Base-by-base conservation (phyloP, 805 yeast species). In the Nakazawaea sp. region DNA sequence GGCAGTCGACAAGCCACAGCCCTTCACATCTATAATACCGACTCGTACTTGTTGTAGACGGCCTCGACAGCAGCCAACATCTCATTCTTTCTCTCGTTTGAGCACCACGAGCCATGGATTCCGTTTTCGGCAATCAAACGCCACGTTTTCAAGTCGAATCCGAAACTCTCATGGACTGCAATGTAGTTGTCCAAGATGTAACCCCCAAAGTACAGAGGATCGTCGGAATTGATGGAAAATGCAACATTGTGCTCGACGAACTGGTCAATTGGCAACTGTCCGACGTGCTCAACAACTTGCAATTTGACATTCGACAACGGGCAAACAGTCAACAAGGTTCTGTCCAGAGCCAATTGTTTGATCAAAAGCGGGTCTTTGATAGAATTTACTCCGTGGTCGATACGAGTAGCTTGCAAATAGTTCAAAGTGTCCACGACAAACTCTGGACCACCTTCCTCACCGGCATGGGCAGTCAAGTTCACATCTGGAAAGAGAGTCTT, bases 171-270 rank as follows among this genome's bases (percentile, higher is more conserved):
- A 44, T 82, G 83, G 20, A 82, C 84, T 26, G 70, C 72, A 21
- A 71, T 52, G 56, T 83, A 84, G 58, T 83, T 84, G 52, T 84
- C 90, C 45, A 84, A 61, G 45, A 83, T 75, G 58, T 82, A 83
- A n/a, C 87, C 90, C 33, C 90, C 90, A 52, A 84, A 84, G 55
- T 84, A 84, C 3, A 92, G 84, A 27, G 88, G 88, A 52, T 80
- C 88, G 52, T 80, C 87, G 3, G 84, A 76, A 57, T 85, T 85
- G 54, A 84, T 65, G 30, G 87, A 78, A 56, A 85, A 80, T 19
- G 86, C 80, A 17, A 83, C 81, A 43, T 71, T 66, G 21, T 65
- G 62, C 7, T 79, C 83, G 34, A 85, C 56, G 46, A 81, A 73
- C 47, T 64, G 58, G 34, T 66, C 63, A 43, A 84, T 66, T 32